Evolutionary conservation across 257 asterid species (phyloP), one percentile per base, ranked within the genome.

Genomic region (Mitragyna speciosa): DNA sequence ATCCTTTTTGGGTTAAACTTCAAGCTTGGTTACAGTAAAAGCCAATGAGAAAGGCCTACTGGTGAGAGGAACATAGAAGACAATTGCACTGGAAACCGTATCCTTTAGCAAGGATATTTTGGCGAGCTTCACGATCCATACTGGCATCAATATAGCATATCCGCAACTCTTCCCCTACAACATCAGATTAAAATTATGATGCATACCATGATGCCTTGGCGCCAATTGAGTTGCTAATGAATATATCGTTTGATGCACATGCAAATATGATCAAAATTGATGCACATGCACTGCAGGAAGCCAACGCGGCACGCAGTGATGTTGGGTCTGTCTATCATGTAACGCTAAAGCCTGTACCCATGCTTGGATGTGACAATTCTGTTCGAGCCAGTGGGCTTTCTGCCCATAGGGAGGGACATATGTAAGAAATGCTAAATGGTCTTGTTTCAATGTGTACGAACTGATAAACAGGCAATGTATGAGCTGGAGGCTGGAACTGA

Each of bases 111-210:
- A 94, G 88, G 79, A 91, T 43, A 36, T 72, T 81, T 61, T 89
- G 93, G 28, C 97, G 92, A 79, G 96, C 95, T 81, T 91, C 87
- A 65, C 81, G 87, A 77, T 88, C 91, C 97, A 93, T 87, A 89
- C 97, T 94, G 28, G 96, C 94, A 24, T 94, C 98, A 58, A 91
- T 90, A 75, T 92, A 94, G 86, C 98, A 90, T 84, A 94, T 92
- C 76, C 94, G 85, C 88, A 93, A 31, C 86, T 94, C 98, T 85
- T 94, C 97, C 76, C 86, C 96, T 91, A 90, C 85, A 80, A 79
- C 36, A 76, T 24, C 86, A 82, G n/a, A 75, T 1, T 7, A 63
- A 10, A 63, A 63, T 10, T 10, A 63, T 28, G 39, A 63, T 11
- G 69, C 12, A 63, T 26, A 3, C 7, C 2, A 12, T 39, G 2